Evolutionary conservation across 768 basidiomycete genomes (phyloP).

Genomic region (Agrocybe pediades): DNA sequence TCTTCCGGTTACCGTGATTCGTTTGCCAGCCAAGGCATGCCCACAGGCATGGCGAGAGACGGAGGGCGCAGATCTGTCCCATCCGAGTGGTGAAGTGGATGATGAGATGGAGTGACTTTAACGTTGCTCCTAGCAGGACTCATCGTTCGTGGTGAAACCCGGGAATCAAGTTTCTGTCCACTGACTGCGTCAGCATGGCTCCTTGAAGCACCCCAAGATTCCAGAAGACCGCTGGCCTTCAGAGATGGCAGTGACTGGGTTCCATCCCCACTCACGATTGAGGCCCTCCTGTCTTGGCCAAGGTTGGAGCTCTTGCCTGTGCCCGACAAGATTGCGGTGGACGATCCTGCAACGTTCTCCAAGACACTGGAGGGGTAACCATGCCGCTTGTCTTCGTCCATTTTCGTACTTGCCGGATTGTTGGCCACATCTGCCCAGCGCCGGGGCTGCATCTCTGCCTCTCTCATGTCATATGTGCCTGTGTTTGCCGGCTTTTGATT

Average conservation of each 20-base stretch:
- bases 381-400: neutral
- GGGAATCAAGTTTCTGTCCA: conserved; percentile 17
- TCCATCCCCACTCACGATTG: conserved; percentile 25
- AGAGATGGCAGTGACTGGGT: conserved; percentile 65
- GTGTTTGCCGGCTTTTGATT: neutral
- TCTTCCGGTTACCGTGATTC: conserved; percentile 45
- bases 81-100: conserved; percentile 22
- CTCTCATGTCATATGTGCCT: neutral
- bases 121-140: conserved; percentile 18
- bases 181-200: conserved; percentile 22
- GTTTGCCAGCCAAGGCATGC: conserved; percentile 68
- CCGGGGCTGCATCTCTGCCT: neutral
- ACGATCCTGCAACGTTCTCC: no score
- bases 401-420: neutral
- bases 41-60: conserved; percentile 59
- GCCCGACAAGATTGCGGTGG: no score
- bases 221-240: conserved; percentile 73
- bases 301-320: no score
- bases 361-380: no score
- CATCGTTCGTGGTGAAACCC: conserved; percentile 31
- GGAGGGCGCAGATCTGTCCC: conserved; percentile 30
- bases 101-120: conserved; percentile 18
- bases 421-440: conserved; percentile 2
- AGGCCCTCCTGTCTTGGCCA: conserved; percentile 22
- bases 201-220: conserved; percentile 46